phyloP scores from a whole-genome alignment of 257 asterid species.

The Solanum etuberosum region DNA sequence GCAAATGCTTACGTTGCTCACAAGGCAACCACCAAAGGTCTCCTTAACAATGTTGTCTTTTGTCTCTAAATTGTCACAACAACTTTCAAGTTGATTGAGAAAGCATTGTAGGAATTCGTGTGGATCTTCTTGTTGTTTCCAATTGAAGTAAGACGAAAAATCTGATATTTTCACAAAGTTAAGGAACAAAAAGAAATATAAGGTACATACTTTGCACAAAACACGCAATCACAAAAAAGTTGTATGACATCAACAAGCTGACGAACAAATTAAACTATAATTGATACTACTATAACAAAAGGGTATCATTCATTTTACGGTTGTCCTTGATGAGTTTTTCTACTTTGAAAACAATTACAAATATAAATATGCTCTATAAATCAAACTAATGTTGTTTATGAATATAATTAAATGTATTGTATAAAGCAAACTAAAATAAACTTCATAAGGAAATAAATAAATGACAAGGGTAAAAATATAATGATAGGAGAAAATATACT shows the following conservation, averaged over 20 bases:
- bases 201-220: neutral
- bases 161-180: conserved; percentile 38
- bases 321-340: too few species aligned
- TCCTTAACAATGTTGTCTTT: conserved; percentile 46
- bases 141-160: conserved; percentile 48
- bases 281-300: too few species aligned
- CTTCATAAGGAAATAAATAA: neutral
- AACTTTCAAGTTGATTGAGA: conserved; percentile 61
- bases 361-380: too few species aligned
- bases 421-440: too few species aligned
- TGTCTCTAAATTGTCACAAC: conserved; percentile 5
- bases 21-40: conserved; percentile 71
- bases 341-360: too few species aligned
- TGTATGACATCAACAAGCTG: too few species aligned
- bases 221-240: too few species aligned
- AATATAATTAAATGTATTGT: neutral
- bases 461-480: neutral
- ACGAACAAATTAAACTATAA: too few species aligned
- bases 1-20: conserved; percentile 25
- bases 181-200: conserved; percentile 22
- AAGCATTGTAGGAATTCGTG: conserved; percentile 85
- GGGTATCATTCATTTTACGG: too few species aligned
- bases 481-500: too few species aligned
- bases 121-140: conserved; percentile 83
- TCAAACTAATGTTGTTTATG: too few species aligned